A percentile compares a stretch with the other conserved stretches of the same genome.
Conservation (phyloP, 768 basidiomycete species). For the Collybiopsis luxurians region DNA sequence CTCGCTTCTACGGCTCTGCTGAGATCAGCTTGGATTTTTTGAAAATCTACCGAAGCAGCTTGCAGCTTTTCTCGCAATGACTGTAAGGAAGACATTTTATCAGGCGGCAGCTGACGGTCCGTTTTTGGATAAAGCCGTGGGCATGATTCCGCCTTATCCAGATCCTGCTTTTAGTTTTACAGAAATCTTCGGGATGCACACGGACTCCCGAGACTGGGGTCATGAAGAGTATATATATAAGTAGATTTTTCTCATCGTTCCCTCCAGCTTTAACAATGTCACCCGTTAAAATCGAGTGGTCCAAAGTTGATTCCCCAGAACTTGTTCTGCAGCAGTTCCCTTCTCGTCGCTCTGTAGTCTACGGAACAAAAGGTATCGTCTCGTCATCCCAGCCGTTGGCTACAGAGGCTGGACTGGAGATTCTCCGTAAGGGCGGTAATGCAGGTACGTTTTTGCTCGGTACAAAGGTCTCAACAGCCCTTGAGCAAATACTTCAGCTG, state of each 20-base stretch:
- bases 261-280: conserved; percentile 26
- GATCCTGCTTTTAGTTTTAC: not conserved
- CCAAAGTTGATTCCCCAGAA: conserved; percentile 66
- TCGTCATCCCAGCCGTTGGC: conserved; percentile 91
- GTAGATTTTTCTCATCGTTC: too few species aligned
- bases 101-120: not conserved
- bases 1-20: conserved; percentile 72
- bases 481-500: conserved; percentile 46
- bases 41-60: conserved; percentile 68
- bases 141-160: too few species aligned
- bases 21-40: conserved; percentile 77
- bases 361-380: conserved; percentile 84
- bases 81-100: conserved; percentile 25
- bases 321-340: conserved; percentile 67
- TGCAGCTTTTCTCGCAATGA: conserved; percentile 58
- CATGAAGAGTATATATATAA: not conserved
- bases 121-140: not conserved
- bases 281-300: conserved; percentile 42
- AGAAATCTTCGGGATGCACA: not conserved
- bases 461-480: not conserved
- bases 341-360: conserved; percentile 84
- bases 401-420: conserved; percentile 87
- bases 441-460: conserved; percentile 55
- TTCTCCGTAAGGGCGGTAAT: conserved; percentile 91
- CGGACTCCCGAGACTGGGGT: not conserved